Conservation (phyloP, 306 rosid species). For the Castanospermum australe region DNA sequence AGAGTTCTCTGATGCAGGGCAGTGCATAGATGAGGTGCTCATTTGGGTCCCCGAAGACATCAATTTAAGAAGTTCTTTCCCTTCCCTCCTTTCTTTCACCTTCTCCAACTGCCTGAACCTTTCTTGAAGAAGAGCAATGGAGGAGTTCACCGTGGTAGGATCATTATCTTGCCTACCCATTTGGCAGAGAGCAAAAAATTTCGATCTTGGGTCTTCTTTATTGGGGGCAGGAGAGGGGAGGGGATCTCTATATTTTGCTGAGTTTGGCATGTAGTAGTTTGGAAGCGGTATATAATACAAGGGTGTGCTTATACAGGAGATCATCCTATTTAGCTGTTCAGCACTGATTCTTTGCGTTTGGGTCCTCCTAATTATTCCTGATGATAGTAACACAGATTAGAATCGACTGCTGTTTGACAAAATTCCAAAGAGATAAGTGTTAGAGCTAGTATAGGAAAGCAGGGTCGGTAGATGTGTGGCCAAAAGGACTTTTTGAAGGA, state of each 20-base stretch:
- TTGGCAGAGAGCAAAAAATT: slow-evolving; percentile 21
- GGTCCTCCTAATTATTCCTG: slow-evolving; percentile 35
- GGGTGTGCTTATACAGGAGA: slow-evolving; percentile 38
- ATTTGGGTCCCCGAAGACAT: slow-evolving; percentile 35
- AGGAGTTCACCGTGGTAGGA: slow-evolving; percentile 60
- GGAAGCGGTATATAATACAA: slow-evolving; percentile 52
- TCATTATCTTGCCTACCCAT: slow-evolving; percentile 74
- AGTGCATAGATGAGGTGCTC: slow-evolving; percentile 28
- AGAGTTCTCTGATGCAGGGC: slow-evolving; percentile 29
- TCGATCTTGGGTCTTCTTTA: slow-evolving; percentile 24
- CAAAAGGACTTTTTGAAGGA: slow-evolving; percentile 60
- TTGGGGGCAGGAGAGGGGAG: not conserved
- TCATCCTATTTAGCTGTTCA: slow-evolving; percentile 39
- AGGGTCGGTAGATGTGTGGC: slow-evolving; percentile 55
- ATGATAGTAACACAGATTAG: slow-evolving; percentile 55
- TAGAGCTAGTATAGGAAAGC: slow-evolving; percentile 59
- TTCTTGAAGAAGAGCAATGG: slow-evolving; percentile 93
- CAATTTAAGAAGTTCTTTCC: slow-evolving; percentile 57
- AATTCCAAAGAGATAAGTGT: slow-evolving; percentile 51
- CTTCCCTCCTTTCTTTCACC: slow-evolving; percentile 87
- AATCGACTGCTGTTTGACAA: slow-evolving; percentile 55
- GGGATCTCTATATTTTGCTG: slow-evolving; percentile 38
- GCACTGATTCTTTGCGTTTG: slow-evolving; percentile 36
- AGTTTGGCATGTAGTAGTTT: slow-evolving; percentile 44
- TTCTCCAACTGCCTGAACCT: slow-evolving; percentile 93